Evolutionary conservation across 176 grass and related monocot species (phyloP), one percentile per base, ranked within the genome.

Genomic region (Carex parvula): DNA sequence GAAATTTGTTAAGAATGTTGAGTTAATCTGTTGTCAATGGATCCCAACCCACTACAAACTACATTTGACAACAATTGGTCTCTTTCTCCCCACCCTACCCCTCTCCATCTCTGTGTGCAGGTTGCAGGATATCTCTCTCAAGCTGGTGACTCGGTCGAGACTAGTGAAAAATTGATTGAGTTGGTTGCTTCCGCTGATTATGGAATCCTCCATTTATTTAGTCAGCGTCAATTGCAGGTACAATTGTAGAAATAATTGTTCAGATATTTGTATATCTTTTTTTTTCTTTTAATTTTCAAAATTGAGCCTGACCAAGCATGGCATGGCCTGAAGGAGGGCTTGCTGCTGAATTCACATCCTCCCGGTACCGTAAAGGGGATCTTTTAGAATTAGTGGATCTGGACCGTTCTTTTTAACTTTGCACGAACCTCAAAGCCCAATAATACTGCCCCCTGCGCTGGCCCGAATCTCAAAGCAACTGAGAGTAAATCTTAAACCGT

Each of bases 151-250:
- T 93, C 88, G 63, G 67, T 89, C 74, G 86, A 91, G 64, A 83
- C 84, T 60, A 85, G 83, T 83, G 90, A 95, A 86, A 84, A 87
- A 72, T 80, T 98, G 18, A 81, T 95, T 5, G 95, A 95, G 78
- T 87, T 98, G 64, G 89, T 98, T 92, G 95, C 91, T 87, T 98
- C 95, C 6, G 86, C 84, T 0, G 85, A 94, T 18, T 84, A 76
- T 56, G 86, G 93, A 88, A 98, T 98, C 53, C 87, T 98, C 88
- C 88, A 92, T 77, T 79, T 98, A 64, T 98, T 98, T 88, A 98
- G 95, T 84, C 92, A 93, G 85, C 95, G 90, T 68, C 95, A 98
- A 66, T 84, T 98, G 74, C 87, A 98, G 95, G 95, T 98, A 62
- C 46, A 7, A 79, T 89, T 44, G 54, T 57, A 78, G 48, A 56